phyloP scores from a whole-genome alignment of 1,284 basidiomycete genomes.

The Cerrena zonata region DNA sequence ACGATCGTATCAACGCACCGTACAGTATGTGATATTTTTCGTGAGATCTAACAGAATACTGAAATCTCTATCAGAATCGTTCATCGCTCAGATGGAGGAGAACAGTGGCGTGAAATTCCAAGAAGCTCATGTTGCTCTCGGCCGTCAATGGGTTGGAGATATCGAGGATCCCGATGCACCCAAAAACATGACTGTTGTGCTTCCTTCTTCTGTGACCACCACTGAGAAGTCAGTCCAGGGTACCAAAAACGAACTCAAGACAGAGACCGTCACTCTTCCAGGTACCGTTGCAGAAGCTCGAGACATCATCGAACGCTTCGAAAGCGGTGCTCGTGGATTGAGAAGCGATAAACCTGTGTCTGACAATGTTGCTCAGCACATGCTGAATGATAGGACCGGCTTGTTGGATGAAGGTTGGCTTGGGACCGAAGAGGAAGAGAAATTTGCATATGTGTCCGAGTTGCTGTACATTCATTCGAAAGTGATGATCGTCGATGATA shows the following conservation, averaged over 20 bases:
- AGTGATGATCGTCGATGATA: conserved; percentile 91
- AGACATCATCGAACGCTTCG: conserved; percentile 60
- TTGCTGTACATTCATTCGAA: conserved; percentile 77
- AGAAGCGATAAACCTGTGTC: conserved; percentile 56
- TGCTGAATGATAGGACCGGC: conserved; percentile 54
- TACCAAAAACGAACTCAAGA: conserved; percentile 46
- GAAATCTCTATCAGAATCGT: conserved; percentile 32
- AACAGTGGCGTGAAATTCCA: conserved; percentile 76
- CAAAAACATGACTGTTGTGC: conserved; percentile 47
- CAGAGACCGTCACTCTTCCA: conserved; percentile 63
- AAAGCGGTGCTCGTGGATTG: conserved; percentile 50
- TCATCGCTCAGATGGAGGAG: conserved; percentile 68
- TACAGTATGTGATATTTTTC: conserved; percentile 34
- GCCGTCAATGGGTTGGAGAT: conserved; percentile 72
- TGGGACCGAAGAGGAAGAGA: conserved; percentile 78
- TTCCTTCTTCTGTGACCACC: conserved; percentile 37
- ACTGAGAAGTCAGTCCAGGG: conserved; percentile 29
- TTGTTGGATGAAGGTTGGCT: conserved; percentile 75
- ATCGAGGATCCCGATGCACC: conserved; percentile 38
- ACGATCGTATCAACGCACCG: conserved; percentile 88
- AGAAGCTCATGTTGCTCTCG: conserved; percentile 81
- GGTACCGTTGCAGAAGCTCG: conserved; percentile 59
- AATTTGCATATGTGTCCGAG: conserved; percentile 74
- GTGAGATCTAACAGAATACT: not conserved
- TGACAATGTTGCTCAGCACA: conserved; percentile 77